Percentiles rank a stretch among this genome's conserved stretches.
Evolutionary conservation across 768 basidiomycete genomes (phyloP).

Genomic region (Basidioascus undulatus): DNA sequence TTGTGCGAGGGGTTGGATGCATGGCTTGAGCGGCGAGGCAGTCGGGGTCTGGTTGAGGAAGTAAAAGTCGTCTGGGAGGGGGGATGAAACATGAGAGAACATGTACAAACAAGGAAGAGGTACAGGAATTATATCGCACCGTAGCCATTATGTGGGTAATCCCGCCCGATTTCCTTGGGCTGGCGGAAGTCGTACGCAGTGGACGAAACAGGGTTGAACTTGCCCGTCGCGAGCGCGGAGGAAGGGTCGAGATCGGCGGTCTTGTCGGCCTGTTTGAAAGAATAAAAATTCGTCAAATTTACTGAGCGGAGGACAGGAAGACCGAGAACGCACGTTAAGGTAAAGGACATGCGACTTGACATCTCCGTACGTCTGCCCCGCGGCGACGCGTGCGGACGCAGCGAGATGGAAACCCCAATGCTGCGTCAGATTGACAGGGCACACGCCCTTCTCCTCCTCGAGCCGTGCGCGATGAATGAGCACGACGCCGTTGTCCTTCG

Average conservation of each 20-base stretch:
- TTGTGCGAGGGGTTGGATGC: no score
- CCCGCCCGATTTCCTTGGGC: conserved; percentile 2
- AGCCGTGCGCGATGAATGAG: no score
- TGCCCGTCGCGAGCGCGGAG: conserved; percentile 2
- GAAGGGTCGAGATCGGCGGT: conserved; percentile 6
- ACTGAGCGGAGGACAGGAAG: not conserved
- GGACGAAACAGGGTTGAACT: not conserved
- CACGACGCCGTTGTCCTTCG: not conserved
- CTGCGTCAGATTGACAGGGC: conserved; percentile 9
- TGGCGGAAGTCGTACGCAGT: not conserved
- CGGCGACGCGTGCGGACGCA: no score
- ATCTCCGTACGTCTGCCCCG: no score
- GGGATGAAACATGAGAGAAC: not conserved
- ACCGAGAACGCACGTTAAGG: not conserved
- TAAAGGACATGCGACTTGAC: no score
- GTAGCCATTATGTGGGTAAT: conserved; percentile 3
- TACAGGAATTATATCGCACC: no score
- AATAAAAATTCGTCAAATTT: no score
- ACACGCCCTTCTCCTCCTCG: not conserved
- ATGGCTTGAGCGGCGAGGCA: conserved; percentile 1
- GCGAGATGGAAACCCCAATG: conserved; percentile 3
- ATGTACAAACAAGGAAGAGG: no score
- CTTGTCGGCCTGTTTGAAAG: conserved; percentile 3
- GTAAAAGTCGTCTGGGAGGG: not conserved
- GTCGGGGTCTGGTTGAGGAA: conserved; percentile 2